Evolutionary conservation across 495 filamentous ascomycete species (phyloP).

Genomic region (Penicillium cataractarum): DNA sequence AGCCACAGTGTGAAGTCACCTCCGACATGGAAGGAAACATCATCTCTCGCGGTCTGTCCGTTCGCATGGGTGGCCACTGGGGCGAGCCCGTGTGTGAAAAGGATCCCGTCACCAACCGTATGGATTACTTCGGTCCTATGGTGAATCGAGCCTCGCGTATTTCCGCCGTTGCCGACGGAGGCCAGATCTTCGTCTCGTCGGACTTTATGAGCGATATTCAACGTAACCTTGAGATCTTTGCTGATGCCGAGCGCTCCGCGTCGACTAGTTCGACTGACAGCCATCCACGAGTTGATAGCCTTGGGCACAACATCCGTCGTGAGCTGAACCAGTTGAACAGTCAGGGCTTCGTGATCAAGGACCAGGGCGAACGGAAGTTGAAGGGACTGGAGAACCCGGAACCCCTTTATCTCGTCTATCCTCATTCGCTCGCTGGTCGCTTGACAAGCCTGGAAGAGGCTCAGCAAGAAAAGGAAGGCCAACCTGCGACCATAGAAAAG

Average conservation of each 20-base stretch:
- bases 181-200: constrained; percentile 93
- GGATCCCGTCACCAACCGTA: constrained; percentile 93
- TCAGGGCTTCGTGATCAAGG: constrained; percentile 95
- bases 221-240: constrained; percentile 82
- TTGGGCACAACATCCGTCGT: constrained; percentile 70
- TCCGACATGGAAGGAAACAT: constrained; percentile 82
- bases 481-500: constrained; percentile 48
- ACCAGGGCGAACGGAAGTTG: constrained; percentile 88
- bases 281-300: constrained; percentile 57
- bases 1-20: constrained; percentile 79
- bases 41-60: constrained; percentile 90
- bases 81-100: constrained; percentile 91
- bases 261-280: constrained; percentile 75
- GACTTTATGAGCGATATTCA: constrained; percentile 97
- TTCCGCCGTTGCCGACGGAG: constrained; percentile 91
- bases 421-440: constrained; percentile 82
- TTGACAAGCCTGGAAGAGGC: constrained; percentile 61
- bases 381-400: constrained; percentile 99
- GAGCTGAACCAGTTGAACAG: constrained; percentile 86
- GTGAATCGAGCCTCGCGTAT: constrained; percentile 96
- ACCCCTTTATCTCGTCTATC: constrained; percentile 90
- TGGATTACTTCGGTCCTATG: constrained; percentile 99
- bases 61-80: constrained; percentile 97
- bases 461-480: constrained; percentile 32
- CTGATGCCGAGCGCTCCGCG: constrained; percentile 71